phyloP scores from a whole-genome alignment of 1,284 basidiomycete genomes.

The Cutaneotrichosporon cutaneum region DNA sequence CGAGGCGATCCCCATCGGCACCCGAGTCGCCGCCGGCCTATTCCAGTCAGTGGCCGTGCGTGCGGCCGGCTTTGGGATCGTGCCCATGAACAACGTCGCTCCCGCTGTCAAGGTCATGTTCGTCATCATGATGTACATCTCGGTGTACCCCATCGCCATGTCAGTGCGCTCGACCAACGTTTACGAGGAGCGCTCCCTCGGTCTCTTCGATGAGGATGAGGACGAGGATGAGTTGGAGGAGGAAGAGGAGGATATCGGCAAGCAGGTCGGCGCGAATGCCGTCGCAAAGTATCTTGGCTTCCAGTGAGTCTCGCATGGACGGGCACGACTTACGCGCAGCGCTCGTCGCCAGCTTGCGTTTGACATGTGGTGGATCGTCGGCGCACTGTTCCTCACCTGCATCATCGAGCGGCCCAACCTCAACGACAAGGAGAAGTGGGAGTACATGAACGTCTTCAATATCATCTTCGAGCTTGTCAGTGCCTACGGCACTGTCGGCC shows the following conservation, averaged over 20 bases:
- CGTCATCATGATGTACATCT: constrained; percentile 58
- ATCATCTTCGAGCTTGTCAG: constrained; percentile 64
- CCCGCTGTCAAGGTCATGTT: constrained; percentile 77
- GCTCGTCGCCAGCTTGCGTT: constrained; percentile 84
- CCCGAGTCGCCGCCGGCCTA: constrained; percentile 64
- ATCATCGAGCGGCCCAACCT: constrained; percentile 75
- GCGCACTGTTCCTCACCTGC: constrained; percentile 76
- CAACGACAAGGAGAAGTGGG: constrained; percentile 57
- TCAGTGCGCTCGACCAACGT: constrained; percentile 97
- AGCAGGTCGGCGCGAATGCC: constrained; percentile 40
- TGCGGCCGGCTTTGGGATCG: constrained; percentile 80
- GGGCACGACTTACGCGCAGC: constrained; percentile 25
- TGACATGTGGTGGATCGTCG: constrained; percentile 86
- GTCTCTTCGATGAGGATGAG: constrained; percentile 63
- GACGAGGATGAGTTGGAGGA: constrained; percentile 54
- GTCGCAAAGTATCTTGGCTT: constrained; percentile 53
- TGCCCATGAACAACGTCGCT: constrained; percentile 68
- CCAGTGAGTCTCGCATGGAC: constrained; percentile 37
- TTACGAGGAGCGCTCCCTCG: constrained; percentile 86
- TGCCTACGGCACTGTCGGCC: constrained; percentile 86
- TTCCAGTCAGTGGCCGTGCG: constrained; percentile 75
- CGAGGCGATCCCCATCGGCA: constrained; percentile 67
- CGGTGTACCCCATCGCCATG: constrained; percentile 58
- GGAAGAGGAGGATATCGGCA: constrained; percentile 45
- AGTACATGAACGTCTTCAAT: constrained; percentile 77